Percentiles rank a stretch among this genome's conserved stretches.
phyloP scores from a whole-genome alignment of 495 filamentous ascomycete genomes.

The Penicillium pulvis region DNA sequence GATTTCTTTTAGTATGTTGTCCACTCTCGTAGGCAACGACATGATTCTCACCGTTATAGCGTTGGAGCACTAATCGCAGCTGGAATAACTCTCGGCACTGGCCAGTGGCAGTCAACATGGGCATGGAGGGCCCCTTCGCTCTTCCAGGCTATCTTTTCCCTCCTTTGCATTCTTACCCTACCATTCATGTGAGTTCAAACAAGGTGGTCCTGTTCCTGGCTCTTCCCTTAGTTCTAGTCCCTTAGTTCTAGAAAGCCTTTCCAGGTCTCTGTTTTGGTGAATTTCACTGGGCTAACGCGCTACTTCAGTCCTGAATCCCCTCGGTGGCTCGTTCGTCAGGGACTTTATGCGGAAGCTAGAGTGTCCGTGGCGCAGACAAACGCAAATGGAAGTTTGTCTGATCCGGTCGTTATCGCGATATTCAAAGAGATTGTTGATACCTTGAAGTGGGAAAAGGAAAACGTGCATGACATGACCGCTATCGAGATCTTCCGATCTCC shows the following conservation, averaged over 20 bases:
- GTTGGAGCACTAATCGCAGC: slow-evolving; percentile 51
- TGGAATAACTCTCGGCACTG: slow-evolving; percentile 54
- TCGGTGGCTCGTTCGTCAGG: slow-evolving; percentile 48
- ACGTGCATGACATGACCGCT: slow-evolving; percentile 41
- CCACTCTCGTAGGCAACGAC: neutral
- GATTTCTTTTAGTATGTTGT: slow-evolving; percentile 52
- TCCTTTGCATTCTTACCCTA: slow-evolving; percentile 53
- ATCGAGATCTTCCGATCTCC: slow-evolving; percentile 44
- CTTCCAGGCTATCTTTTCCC: slow-evolving; percentile 54
- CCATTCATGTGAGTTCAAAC: slow-evolving; percentile 45
- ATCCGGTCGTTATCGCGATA: slow-evolving; percentile 42
- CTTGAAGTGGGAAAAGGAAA: slow-evolving; percentile 48
- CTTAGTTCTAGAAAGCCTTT: too few species aligned
- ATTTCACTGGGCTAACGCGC: neutral
- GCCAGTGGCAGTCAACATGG: slow-evolving; percentile 49
- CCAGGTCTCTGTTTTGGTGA: too few species aligned
- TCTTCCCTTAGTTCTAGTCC: too few species aligned
- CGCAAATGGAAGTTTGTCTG: slow-evolving; percentile 39
- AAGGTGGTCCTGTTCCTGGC: neutral
- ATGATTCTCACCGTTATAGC: slow-evolving; percentile 9
- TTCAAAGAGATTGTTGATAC: slow-evolving; percentile 34
- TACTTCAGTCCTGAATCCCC: slow-evolving; percentile 50
- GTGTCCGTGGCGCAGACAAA: slow-evolving; percentile 50
- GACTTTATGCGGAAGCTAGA: slow-evolving; percentile 32
- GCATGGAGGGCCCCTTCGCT: slow-evolving; percentile 59